These are phyloP conservation scores for Allium fistulosum DNA, from an alignment of 106 monocot species.

Conservation along the genomic window DNA sequence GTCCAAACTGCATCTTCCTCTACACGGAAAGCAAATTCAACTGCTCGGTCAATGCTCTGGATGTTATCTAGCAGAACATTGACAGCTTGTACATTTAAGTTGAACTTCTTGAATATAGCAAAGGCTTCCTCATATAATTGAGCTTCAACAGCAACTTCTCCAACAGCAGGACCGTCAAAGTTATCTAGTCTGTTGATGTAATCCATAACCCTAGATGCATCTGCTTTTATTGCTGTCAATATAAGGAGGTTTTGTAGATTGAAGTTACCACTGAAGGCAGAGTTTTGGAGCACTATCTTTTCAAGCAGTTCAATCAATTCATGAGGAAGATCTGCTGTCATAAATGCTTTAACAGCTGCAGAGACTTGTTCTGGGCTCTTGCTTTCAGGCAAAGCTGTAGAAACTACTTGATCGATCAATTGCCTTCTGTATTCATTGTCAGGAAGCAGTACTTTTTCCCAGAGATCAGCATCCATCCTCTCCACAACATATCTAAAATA, in stretches of 20 bases:
- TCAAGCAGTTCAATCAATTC: slow-evolving; percentile 97
- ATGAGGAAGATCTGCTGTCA: slow-evolving; percentile 99
- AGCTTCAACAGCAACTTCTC: slow-evolving; percentile 95
- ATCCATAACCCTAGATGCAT: slow-evolving; percentile 96
- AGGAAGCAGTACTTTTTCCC: slow-evolving; percentile 91
- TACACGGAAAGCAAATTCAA: slow-evolving; percentile 95
- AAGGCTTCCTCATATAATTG: slow-evolving; percentile 96
- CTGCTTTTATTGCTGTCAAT: slow-evolving; percentile 92
- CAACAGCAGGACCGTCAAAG: slow-evolving; percentile 98
- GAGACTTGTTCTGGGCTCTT: slow-evolving; percentile 99
- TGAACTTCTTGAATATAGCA: slow-evolving; percentile 96
- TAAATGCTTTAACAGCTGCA: slow-evolving; percentile 97
- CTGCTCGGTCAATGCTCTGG: slow-evolving; percentile 82
- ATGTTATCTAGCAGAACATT: slow-evolving; percentile 89
- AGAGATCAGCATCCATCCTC: slow-evolving; percentile 90
- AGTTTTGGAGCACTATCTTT: slow-evolving; percentile 94
- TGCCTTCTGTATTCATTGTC: slow-evolving; percentile 94
- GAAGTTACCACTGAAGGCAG: slow-evolving; percentile 96
- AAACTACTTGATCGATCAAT: slow-evolving; percentile 92
- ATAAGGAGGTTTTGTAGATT: slow-evolving; percentile 94
- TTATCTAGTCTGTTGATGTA: slow-evolving; percentile 94
- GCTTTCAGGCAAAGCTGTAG: slow-evolving; percentile 93
- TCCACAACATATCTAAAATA: slow-evolving; percentile 89
- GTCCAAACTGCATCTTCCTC: slow-evolving; percentile 99
- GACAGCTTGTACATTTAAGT: slow-evolving; percentile 93